Evolutionary conservation across 805 yeast species (phyloP).

Genomic region (Metschnikowia gruessii): DNA sequence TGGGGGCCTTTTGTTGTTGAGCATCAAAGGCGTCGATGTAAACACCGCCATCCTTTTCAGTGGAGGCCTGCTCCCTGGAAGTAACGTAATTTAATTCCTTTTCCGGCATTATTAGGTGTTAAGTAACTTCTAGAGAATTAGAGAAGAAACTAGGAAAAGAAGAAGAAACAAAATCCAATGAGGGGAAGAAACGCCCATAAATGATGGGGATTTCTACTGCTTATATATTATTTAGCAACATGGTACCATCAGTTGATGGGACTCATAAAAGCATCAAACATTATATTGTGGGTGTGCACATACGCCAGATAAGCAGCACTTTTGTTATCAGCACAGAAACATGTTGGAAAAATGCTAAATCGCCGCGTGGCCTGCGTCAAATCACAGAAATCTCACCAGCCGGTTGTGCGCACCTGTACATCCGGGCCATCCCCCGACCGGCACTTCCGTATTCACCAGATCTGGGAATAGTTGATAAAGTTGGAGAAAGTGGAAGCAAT

Average conservation of each 20-base stretch:
- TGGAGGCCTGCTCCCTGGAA: slow-evolving; percentile 34
- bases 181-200: not conserved
- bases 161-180: not conserved
- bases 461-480: no score
- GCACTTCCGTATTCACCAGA: not conserved
- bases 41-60: slow-evolving; percentile 39
- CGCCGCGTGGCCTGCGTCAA: slow-evolving; percentile 2
- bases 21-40: slow-evolving; percentile 32
- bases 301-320: not conserved
- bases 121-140: not conserved
- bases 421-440: no score
- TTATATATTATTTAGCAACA: not conserved
- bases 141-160: not conserved
- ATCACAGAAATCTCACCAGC: not conserved
- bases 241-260: no score
- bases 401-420: no score
- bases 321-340: not conserved
- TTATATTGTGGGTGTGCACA: not conserved
- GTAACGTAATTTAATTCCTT: slow-evolving; percentile 42
- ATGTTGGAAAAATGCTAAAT: not conserved
- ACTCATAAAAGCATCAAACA: no score
- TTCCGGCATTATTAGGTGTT: slow-evolving; percentile 29
- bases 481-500: no score
- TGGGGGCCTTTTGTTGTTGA: slow-evolving; percentile 17
- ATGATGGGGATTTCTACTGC: not conserved